Evolutionary conservation across 2,329 filamentous ascomycete species (phyloP).

Genomic region (Colletotrichum scovillei): DNA sequence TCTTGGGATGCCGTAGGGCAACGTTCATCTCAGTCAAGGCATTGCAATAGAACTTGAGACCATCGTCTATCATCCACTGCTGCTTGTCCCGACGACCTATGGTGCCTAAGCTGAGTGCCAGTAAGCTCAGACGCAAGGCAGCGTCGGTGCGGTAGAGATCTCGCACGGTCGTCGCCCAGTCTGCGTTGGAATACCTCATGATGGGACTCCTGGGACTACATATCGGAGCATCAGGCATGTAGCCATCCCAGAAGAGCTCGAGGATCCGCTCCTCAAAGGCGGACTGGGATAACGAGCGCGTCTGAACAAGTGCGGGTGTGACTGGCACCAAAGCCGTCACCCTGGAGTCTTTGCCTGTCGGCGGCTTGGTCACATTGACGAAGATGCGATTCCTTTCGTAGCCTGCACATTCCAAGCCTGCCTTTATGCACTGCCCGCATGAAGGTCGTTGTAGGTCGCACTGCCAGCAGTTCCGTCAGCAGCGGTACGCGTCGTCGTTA

Average conservation of each 20-base stretch:
- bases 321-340: not conserved
- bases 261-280: conserved; percentile 34
- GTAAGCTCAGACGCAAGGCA: conserved; percentile 29
- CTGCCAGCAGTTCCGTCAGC: conserved; percentile 15
- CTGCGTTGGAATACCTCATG: conserved; percentile 25
- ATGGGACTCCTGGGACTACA: conserved; percentile 4
- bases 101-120: conserved; percentile 39
- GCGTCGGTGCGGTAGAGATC: conserved; percentile 37
- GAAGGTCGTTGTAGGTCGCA: conserved; percentile 36
- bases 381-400: conserved; percentile 37
- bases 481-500: not conserved
- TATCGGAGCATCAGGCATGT: conserved; percentile 28
- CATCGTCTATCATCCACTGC: conserved; percentile 36
- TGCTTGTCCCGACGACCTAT: conserved; percentile 37
- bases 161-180: conserved; percentile 38
- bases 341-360: not conserved
- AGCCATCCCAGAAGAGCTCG: conserved; percentile 35
- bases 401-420: conserved; percentile 33
- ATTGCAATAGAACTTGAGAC: conserved; percentile 38
- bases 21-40: conserved; percentile 34
- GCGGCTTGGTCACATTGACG: conserved; percentile 30
- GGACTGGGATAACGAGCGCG: conserved; percentile 21
- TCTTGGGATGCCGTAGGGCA: conserved; percentile 7
- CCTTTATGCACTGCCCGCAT: conserved; percentile 37
- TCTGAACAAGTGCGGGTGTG: not conserved